Conservation (phyloP, 371 early-diverging fungal species). For the Mucor sp. region DNA sequence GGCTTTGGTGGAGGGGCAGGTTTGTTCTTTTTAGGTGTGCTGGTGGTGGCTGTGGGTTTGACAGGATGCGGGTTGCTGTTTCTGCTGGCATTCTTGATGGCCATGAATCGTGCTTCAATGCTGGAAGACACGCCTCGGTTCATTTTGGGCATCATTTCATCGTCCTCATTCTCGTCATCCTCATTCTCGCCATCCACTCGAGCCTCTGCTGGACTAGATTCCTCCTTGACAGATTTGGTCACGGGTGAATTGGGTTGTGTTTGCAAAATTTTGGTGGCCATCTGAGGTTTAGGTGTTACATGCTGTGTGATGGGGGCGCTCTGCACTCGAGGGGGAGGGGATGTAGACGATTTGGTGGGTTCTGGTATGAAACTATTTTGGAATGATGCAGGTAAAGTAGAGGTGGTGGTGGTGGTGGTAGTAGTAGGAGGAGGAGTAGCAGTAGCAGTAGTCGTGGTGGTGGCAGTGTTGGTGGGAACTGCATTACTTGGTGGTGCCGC, state of each 20-base stretch:
- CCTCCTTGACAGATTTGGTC: background rate
- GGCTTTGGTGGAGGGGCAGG: constrained; percentile 50
- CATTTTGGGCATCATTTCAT: constrained; percentile 3
- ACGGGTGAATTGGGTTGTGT: constrained; percentile 11
- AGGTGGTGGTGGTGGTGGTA: too few relatives aligned
- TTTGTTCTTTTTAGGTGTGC: constrained; percentile 16
- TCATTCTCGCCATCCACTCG: background rate
- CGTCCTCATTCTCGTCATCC: background rate
- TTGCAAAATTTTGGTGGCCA: constrained; percentile 13
- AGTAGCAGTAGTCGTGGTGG: background rate
- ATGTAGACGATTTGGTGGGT: background rate
- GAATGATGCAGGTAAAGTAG: background rate
- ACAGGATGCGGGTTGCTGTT: background rate
- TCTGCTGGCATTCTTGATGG: constrained; percentile 26
- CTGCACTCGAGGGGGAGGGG: constrained; percentile 15
- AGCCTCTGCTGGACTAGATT: background rate
- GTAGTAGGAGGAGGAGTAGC: too few relatives aligned
- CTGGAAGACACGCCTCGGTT: constrained; percentile 27
- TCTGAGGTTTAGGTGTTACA: constrained; percentile 12
- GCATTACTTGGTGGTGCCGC: background rate
- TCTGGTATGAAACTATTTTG: background rate
- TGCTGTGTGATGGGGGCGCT: constrained; percentile 17
- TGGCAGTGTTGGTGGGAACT: background rate
- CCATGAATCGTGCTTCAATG: constrained; percentile 37
- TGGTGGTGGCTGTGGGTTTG: background rate